Evolutionary conservation across 305 asterid species (phyloP), one percentile per base, ranked within the genome.

Genomic region (Nicotiana rustica): DNA sequence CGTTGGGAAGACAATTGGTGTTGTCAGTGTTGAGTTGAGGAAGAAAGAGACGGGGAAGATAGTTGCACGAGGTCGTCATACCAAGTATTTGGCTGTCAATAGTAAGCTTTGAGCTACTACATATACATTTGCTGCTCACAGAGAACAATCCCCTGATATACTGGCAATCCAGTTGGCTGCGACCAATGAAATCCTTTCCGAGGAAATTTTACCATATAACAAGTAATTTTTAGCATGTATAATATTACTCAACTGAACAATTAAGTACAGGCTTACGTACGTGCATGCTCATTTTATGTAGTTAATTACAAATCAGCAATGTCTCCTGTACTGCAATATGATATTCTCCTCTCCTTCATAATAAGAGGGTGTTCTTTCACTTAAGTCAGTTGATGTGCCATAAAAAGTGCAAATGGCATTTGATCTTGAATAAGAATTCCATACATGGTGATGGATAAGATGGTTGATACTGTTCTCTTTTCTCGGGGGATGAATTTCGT

Each of bases 51-150:
- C 94, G 0, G 97, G 97, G 18, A 93, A 90, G 83, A 83, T 91
- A 65, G 86, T 94, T 83, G 98, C 98, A 83, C 97, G 90, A 83
- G 98, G 99, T 31, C 97, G 98, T 13, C 97, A 94, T 86, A 91
- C 98, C 4, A 94, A 91, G 89, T 96, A 94, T 84, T 83, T 93
- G 81, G 90, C 83, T 67, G 86, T 88, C 61, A 88, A 89, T 3
- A 94, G 97, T 85, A 96, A 93, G 87, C 78, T 95, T 59, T 95
- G 86, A 95, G 15, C 62, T 14, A 19, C 75, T 14, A 19, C 12
- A 71, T 3, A 44, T 44, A 44, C 77, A n/a, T 60, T 60, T 19
- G 31, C 66, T n/a, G 65, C 25, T 17, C 25, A n/a, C 21, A 5
- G 9, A 17, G 55, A 47, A 9, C 55, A 10, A 47, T 47, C 55